phyloP scores from a whole-genome alignment of 2,329 filamentous ascomycete species.

The Phialophora tarda region DNA sequence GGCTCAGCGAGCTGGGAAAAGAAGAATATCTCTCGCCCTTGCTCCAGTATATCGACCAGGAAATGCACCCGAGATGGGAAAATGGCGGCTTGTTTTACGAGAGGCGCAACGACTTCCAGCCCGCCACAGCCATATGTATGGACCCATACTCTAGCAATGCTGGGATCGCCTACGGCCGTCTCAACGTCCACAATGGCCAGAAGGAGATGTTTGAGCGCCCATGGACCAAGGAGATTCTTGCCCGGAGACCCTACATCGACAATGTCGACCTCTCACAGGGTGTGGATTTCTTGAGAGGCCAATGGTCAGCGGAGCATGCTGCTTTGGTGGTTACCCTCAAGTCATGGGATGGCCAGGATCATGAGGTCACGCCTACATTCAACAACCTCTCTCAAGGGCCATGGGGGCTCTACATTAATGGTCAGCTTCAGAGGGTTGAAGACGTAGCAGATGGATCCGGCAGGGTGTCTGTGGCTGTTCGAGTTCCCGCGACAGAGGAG shows the following conservation, averaged over 20 bases:
- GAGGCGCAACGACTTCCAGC: slow-evolving; percentile 21
- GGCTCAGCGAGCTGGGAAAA: background rate
- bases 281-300: no score
- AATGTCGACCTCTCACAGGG: no score
- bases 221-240: no score
- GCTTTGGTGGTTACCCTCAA: background rate
- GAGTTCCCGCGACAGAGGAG: no score
- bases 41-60: slow-evolving; percentile 25
- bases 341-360: slow-evolving; percentile 7
- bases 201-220: no score
- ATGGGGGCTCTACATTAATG: slow-evolving; percentile 12
- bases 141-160: slow-evolving; percentile 6
- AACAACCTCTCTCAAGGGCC: slow-evolving; percentile 10
- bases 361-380: slow-evolving; percentile 2
- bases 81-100: slow-evolving; percentile 28
- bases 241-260: no score
- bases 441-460: slow-evolving; percentile 7
- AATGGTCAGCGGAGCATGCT: no score
- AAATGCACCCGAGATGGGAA: slow-evolving; percentile 28
- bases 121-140: slow-evolving; percentile 8
- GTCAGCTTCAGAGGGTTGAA: slow-evolving; percentile 7
- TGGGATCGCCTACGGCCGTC: no score
- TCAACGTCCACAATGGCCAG: no score
- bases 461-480: background rate
- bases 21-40: slow-evolving; percentile 17